These are phyloP conservation scores for Rhynchospora pubera DNA, from an alignment of 176 grass and related monocot genomes.

Conservation along the genomic window DNA sequence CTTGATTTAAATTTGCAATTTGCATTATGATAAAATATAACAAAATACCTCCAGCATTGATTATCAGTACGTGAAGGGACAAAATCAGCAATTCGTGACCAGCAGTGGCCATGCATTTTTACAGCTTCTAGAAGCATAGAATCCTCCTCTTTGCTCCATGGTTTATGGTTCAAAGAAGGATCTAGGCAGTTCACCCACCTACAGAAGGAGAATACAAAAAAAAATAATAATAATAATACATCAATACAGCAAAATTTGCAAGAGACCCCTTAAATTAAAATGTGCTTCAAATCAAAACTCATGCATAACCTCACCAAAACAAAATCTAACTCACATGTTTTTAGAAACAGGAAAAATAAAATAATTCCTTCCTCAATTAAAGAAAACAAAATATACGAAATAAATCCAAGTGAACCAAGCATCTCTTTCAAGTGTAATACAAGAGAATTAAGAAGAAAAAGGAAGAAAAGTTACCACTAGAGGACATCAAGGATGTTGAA, in stretches of 20 bases:
- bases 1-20: neutral
- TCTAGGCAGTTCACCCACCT: slow-evolving; percentile 92
- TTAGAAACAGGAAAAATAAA: neutral
- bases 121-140: slow-evolving; percentile 52
- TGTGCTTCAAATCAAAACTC: neutral
- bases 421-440: neutral
- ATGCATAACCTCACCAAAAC: slow-evolving; percentile 1
- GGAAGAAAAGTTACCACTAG: neutral
- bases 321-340: neutral
- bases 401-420: neutral
- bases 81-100: slow-evolving; percentile 60
- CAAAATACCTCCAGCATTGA: slow-evolving; percentile 74
- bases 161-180: slow-evolving; percentile 52
- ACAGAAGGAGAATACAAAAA: slow-evolving; percentile 10
- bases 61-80: slow-evolving; percentile 80
- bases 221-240: neutral
- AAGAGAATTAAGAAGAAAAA: neutral
- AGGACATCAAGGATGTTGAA: too few relatives aligned
- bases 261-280: neutral
- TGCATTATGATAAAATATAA: slow-evolving; percentile 6
- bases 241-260: neutral
- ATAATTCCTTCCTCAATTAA: neutral
- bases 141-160: slow-evolving; percentile 83
- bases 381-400: neutral
- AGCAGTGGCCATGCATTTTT: slow-evolving; percentile 46